Base-by-base conservation (phyloP, 2,329 filamentous ascomycete species). In the Trichophyton simii region DNA sequence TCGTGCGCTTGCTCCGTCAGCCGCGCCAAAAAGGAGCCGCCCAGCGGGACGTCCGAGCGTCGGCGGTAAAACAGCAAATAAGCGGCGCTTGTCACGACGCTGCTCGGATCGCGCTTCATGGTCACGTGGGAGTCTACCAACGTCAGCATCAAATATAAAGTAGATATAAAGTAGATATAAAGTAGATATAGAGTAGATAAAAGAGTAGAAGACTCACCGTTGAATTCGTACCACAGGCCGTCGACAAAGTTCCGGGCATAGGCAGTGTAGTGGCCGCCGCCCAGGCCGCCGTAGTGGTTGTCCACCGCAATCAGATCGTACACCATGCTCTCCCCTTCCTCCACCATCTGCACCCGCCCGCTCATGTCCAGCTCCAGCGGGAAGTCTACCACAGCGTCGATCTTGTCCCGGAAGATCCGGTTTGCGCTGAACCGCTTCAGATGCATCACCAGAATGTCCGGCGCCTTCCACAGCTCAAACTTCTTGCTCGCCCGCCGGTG, bases 11-110 rank as follows among this genome's bases (percentile, higher is more conserved):
- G 79, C 59, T 85, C 82, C 60, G 89, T 79, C 58, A 96, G 84
- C 66, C 86, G 79, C 67, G 86, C 82, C 63, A 96, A 86, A 59
- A 82, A 82, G 52, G 86, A 81, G 28, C 91, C 91, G 62, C 94
- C 94, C 66, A 99, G 83, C 65, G 90, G 88, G 64, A 75, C 76
- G 6, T 82, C 80, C 3, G 90, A 89, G 65, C 90, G 87, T 62
- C 94, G 88, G 46, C 94, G 89, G 76, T 99, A 99, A 79, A 99
- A 99, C 38, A 99, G 80, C 9, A 99, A 82, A 74, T 99, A 99
- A 0, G 94, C 94, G 20, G 88, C 86, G 15, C 83, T 76, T 3
- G 89, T 88, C 3, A 95, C 83, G 7, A 90, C 83, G 31, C 78
- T 79, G 38, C 81, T 74, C 0, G 84, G 79, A 63, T 88, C 82